Conservation (phyloP, 202 grass and related monocot genomes). For the Schoenoplectus triqueter region DNA sequence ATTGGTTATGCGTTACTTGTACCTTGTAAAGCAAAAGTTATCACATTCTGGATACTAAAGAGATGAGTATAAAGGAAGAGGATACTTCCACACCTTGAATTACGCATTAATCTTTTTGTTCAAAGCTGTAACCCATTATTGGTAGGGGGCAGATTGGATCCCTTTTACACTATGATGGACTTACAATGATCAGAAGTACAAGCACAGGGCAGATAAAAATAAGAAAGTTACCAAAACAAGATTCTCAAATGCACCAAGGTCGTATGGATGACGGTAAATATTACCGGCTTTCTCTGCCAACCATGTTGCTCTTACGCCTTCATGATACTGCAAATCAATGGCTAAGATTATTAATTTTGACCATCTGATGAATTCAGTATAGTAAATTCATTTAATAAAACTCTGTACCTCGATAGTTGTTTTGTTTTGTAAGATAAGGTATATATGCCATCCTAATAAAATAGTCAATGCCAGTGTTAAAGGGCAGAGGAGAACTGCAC, state of each 20-base stretch:
- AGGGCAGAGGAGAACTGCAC: conserved; percentile 65
- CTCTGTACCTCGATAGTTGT: conserved; percentile 88
- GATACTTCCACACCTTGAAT: neutral
- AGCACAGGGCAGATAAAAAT: neutral
- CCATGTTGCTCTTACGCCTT: conserved; percentile 93
- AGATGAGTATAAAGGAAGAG: neutral
- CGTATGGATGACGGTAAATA: conserved; percentile 86
- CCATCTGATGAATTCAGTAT: conserved; percentile 27
- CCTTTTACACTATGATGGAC: neutral
- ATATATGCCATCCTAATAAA: conserved; percentile 87
- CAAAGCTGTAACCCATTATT: neutral
- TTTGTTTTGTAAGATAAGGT: conserved; percentile 96
- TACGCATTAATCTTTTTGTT: neutral
- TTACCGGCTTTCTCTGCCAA: conserved; percentile 86
- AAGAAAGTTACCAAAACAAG: conserved; percentile 67
- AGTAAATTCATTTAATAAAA: conserved; percentile 19
- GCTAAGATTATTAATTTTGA: conserved; percentile 44
- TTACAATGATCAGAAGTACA: neutral
- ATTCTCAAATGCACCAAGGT: conserved; percentile 85
- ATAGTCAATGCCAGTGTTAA: conserved; percentile 60
- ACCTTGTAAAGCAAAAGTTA: neutral
- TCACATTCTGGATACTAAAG: neutral
- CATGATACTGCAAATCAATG: conserved; percentile 73
- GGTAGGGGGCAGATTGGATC: neutral
- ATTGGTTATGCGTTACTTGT: neutral